phyloP scores from a whole-genome alignment of 202 grass and related monocot species.

The Dendrocalamus latiflorus region DNA sequence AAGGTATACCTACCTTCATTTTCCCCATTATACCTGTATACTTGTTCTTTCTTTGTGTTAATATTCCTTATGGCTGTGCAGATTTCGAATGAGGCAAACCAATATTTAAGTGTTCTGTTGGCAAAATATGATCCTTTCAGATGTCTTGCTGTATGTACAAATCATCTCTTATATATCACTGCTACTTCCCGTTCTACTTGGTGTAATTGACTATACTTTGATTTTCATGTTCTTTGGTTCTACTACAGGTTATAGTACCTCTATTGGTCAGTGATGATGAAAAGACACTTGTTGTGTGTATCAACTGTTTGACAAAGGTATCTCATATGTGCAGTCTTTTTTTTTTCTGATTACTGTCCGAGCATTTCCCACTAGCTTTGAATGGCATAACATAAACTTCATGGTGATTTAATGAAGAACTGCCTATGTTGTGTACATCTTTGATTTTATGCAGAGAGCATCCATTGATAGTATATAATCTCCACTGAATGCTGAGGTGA shows the following conservation, averaged over 20 bases:
- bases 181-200: too few species aligned
- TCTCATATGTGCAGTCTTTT: slow-evolving; percentile 20
- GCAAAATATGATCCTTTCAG: too few species aligned
- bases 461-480: neutral
- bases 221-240: too few species aligned
- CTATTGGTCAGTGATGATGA: too few species aligned
- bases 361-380: neutral
- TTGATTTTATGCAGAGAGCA: slow-evolving; percentile 2
- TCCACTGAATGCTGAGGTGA: neutral
- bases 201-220: too few species aligned
- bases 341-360: neutral
- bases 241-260: too few species aligned
- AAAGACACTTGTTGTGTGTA: too few species aligned
- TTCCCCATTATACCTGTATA: neutral
- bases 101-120: too few species aligned
- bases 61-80: too few species aligned
- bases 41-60: slow-evolving; percentile 12
- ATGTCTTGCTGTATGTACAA: too few species aligned
- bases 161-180: too few species aligned
- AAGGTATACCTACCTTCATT: slow-evolving; percentile 53
- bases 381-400: neutral
- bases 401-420: neutral
- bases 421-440: neutral
- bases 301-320: slow-evolving; percentile 89
- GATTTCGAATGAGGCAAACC: too few species aligned